These are phyloP conservation scores for Coemansia sp. DNA, from an alignment of 192 early-diverging fungal species.

Conservation along the genomic window DNA sequence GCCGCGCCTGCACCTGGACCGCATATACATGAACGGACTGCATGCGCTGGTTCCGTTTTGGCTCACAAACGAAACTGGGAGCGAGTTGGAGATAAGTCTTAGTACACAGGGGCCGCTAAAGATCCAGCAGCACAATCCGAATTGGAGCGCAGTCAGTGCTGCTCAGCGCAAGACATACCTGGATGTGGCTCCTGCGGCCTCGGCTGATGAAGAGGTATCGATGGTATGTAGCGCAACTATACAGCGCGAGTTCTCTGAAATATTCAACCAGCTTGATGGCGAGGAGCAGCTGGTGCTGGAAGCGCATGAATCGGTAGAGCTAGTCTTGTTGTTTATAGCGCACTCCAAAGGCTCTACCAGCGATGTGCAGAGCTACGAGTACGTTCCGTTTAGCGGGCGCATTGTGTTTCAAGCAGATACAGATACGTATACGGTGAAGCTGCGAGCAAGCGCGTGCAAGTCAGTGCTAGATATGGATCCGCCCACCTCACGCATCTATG, in stretches of 20 bases:
- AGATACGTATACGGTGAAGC: conserved; percentile 66
- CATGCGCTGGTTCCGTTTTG: conserved; percentile 48
- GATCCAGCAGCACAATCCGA: conserved; percentile 43
- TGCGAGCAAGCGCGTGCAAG: conserved; percentile 82
- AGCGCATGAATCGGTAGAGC: conserved; percentile 62
- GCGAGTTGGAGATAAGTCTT: conserved; percentile 13
- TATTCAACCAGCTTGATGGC: conserved; percentile 91
- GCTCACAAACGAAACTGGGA: conserved; percentile 25
- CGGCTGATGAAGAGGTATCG: conserved; percentile 9
- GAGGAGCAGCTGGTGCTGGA: conserved; percentile 66
- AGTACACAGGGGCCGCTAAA: conserved; percentile 12
- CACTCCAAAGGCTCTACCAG: conserved; percentile 7
- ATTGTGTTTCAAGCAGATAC: conserved; percentile 4
- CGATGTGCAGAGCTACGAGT: conserved; percentile 11
- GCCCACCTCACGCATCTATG: conserved; percentile 84
- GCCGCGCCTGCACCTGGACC: conserved; percentile 23
- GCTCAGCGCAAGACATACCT: conserved; percentile 29
- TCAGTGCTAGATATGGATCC: conserved; percentile 91
- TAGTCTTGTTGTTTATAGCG: conserved; percentile 77
- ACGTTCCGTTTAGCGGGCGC: background rate
- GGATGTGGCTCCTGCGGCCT: background rate
- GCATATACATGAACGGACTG: conserved; percentile 47
- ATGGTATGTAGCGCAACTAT: conserved; percentile 29
- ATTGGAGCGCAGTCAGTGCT: conserved; percentile 35
- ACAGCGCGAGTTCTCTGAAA: conserved; percentile 72